These are phyloP conservation scores for Fomitopsis serialis DNA, from an alignment of 768 basidiomycete genomes.

Conservation along the genomic window DNA sequence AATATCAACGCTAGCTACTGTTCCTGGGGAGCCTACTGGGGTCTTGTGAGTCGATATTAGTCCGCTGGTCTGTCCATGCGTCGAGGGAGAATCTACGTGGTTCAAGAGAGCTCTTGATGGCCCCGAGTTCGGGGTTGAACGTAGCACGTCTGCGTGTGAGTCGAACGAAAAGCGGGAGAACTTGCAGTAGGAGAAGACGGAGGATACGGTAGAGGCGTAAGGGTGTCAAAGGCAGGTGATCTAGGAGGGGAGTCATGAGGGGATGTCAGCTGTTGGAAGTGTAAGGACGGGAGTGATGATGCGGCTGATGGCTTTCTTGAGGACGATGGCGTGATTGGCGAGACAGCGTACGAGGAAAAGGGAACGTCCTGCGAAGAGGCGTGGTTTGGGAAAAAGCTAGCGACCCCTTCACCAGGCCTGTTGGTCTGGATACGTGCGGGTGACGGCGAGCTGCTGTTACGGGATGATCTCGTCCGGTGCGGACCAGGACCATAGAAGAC, in stretches of 20 bases:
- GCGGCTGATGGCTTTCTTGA: neutral
- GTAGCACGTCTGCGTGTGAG: neutral
- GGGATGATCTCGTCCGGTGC: neutral
- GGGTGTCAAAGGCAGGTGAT: neutral
- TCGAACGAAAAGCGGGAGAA: neutral
- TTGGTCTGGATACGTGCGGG: neutral
- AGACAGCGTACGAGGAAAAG: neutral
- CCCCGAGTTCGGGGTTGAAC: neutral
- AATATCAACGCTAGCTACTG: neutral
- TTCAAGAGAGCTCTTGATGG: neutral
- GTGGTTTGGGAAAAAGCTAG: neutral
- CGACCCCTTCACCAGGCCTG: neutral
- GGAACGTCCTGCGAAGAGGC: neutral
- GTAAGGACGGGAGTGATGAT: neutral
- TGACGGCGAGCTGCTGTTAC: neutral
- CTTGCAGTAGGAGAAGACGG: neutral
- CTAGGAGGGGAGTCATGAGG: neutral
- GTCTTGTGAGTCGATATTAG: neutral
- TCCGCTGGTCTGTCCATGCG: neutral
- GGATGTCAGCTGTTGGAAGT: neutral
- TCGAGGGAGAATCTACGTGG: neutral
- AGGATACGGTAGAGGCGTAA: neutral
- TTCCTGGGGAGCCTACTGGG: neutral
- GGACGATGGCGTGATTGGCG: neutral
- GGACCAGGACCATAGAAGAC: constrained; percentile 1